Conservation (phyloP, 805 yeast genomes). For the Ogataea wickerhamii region DNA sequence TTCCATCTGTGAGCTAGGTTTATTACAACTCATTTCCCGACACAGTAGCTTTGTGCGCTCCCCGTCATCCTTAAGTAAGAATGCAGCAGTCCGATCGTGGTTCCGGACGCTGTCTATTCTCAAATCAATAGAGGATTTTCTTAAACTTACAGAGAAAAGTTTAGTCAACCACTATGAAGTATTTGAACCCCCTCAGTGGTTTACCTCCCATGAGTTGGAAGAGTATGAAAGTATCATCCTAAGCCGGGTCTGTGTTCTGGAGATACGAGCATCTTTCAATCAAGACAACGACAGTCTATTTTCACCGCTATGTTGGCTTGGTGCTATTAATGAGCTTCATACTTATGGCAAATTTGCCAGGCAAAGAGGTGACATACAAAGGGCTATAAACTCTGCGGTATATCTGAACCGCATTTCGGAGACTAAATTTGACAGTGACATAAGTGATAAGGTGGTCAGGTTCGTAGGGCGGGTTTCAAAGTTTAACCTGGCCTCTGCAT, state of each 20-base stretch:
- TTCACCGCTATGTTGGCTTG: conserved; percentile 18
- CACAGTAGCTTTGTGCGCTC: conserved; percentile 7
- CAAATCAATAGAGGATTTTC: conserved; percentile 21
- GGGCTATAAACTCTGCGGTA: conserved; percentile 47
- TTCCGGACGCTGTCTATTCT: conserved; percentile 32
- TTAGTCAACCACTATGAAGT: conserved; percentile 7
- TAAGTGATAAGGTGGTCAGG: conserved; percentile 6
- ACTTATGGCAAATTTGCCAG: conserved; percentile 43
- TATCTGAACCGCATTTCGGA: conserved; percentile 39
- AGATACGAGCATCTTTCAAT: conserved; percentile 30
- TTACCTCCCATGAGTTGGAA: conserved; percentile 31
- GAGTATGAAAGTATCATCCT: conserved; percentile 42
- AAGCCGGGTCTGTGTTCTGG: conserved; percentile 34
- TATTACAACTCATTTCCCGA: conserved; percentile 20
- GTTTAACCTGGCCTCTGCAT: conserved; percentile 52
- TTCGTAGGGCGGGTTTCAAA: conserved; percentile 28
- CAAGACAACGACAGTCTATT: neutral
- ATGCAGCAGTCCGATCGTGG: conserved; percentile 25
- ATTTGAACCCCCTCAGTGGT: conserved; percentile 36
- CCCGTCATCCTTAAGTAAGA: conserved; percentile 2
- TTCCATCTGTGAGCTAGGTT: conserved; percentile 19
- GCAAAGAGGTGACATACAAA: conserved; percentile 39
- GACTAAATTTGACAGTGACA: conserved; percentile 9
- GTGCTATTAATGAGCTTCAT: conserved; percentile 37
- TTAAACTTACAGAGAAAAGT: conserved; percentile 10